Conservation (phyloP, 441 rosid species). For the Pelargonium exstipulatum region DNA sequence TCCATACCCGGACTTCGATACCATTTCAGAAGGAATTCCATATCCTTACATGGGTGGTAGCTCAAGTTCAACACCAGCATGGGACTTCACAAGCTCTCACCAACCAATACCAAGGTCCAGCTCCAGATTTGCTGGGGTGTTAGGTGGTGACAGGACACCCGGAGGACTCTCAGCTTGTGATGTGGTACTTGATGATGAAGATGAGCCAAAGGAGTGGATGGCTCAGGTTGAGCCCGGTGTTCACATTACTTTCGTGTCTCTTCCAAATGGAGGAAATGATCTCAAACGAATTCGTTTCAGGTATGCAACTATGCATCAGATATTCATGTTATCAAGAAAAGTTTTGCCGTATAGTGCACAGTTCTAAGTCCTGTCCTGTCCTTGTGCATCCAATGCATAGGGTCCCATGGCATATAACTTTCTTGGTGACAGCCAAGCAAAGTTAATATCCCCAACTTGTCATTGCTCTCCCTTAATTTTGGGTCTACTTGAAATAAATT, state of each 20-base stretch:
- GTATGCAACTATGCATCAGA: constrained; percentile 27
- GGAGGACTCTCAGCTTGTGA: constrained; percentile 46
- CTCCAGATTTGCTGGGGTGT: constrained; percentile 11
- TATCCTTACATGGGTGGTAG: constrained; percentile 52
- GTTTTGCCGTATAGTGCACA: neutral
- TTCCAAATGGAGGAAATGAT: constrained; percentile 91
- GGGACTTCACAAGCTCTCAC: constrained; percentile 70
- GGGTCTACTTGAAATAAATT: no score
- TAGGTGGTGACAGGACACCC: constrained; percentile 41
- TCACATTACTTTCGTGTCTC: constrained; percentile 89
- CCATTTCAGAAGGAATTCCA: constrained; percentile 1
- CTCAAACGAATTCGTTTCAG: constrained; percentile 93
- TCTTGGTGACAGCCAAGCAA: neutral
- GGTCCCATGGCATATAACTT: neutral
- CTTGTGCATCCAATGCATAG: neutral
- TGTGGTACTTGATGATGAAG: constrained; percentile 71
- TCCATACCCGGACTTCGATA: neutral
- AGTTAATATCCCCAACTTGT: neutral
- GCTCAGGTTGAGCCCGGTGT: constrained; percentile 99
- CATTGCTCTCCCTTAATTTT: no score
- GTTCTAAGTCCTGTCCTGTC: neutral
- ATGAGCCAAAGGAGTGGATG: constrained; percentile 95
- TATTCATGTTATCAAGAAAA: neutral
- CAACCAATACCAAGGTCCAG: constrained; percentile 17
- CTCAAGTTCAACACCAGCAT: constrained; percentile 89